Conservation (phyloP, 192 early-diverging fungal species). For the Spizellomyces sp. region DNA sequence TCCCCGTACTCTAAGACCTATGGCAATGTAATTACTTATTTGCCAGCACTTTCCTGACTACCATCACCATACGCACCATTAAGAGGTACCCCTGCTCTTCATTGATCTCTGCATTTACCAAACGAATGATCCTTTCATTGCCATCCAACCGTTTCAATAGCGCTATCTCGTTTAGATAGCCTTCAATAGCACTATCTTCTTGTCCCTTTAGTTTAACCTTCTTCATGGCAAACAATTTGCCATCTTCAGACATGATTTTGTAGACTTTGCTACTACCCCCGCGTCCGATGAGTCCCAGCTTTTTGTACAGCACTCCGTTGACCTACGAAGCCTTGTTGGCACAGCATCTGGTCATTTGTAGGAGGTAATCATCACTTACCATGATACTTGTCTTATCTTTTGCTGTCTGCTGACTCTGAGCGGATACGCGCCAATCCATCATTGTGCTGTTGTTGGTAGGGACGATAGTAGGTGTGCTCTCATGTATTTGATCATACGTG, state of each 20-base stretch:
- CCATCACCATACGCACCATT: constrained; percentile 55
- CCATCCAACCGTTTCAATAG: constrained; percentile 67
- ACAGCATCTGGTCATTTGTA: not conserved
- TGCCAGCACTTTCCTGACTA: not conserved
- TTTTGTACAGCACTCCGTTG: constrained; percentile 40
- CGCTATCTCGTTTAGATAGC: constrained; percentile 85
- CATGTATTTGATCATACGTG: not conserved
- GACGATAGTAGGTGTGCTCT: not conserved
- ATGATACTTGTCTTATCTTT: constrained; percentile 4
- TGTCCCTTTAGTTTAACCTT: constrained; percentile 72
- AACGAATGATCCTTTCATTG: constrained; percentile 75
- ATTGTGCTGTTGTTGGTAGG: not conserved
- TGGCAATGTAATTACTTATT: constrained; percentile 39
- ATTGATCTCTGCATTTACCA: constrained; percentile 78
- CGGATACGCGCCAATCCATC: not conserved
- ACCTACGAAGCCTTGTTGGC: constrained; percentile 18
- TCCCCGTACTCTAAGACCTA: constrained; percentile 82
- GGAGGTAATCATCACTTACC: not conserved
- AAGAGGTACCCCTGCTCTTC: constrained; percentile 58
- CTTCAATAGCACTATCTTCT: constrained; percentile 64
- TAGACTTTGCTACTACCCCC: constrained; percentile 92
- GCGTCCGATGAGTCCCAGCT: constrained; percentile 64
- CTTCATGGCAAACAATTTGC: constrained; percentile 78
- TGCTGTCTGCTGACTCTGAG: not conserved
- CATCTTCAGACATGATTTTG: constrained; percentile 70